phyloP scores from a whole-genome alignment of 1,139 yeast species.

The Pichia norvegensis region DNA sequence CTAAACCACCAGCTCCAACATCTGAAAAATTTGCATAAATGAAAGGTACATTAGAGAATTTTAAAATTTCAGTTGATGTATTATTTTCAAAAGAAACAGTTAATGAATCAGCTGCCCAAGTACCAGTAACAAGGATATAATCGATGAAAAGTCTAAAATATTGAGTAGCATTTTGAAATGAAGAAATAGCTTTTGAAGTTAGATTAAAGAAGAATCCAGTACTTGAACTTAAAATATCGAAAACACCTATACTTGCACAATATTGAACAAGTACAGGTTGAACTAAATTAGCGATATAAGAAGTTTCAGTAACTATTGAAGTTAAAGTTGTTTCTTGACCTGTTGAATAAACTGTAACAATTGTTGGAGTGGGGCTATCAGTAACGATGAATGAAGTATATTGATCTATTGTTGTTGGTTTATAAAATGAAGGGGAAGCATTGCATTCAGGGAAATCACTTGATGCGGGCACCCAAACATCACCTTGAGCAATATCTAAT shows the following conservation, averaged over 20 bases:
- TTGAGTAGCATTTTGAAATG: constrained; percentile 10
- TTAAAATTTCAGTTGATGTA: neutral
- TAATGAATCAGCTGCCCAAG: constrained; percentile 21
- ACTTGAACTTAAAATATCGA: constrained; percentile 16
- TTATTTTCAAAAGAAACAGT: neutral
- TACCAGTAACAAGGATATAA: constrained; percentile 18
- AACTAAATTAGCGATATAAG: constrained; percentile 1
- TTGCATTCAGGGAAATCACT: constrained; percentile 23
- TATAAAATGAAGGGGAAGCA: neutral
- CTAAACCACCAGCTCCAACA: constrained; percentile 48
- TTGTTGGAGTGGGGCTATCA: constrained; percentile 8
- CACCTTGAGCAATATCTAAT: constrained; percentile 37
- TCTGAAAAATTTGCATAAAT: constrained; percentile 34
- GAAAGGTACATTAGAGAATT: constrained; percentile 25
- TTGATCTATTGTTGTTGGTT: constrained; percentile 2
- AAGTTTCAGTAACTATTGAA: constrained; percentile 10
- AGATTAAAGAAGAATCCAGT: constrained; percentile 7
- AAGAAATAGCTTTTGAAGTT: neutral
- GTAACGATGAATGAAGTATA: neutral
- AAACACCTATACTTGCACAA: constrained; percentile 13
- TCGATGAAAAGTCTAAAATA: constrained; percentile 12
- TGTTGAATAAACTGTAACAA: neutral
- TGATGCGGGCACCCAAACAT: constrained; percentile 34
- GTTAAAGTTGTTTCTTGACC: constrained; percentile 4
- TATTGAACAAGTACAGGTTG: neutral